Evolutionary conservation across 306 rosid species (phyloP), one percentile per base, ranked within the genome.

Genomic region (Quercus engelmannii): DNA sequence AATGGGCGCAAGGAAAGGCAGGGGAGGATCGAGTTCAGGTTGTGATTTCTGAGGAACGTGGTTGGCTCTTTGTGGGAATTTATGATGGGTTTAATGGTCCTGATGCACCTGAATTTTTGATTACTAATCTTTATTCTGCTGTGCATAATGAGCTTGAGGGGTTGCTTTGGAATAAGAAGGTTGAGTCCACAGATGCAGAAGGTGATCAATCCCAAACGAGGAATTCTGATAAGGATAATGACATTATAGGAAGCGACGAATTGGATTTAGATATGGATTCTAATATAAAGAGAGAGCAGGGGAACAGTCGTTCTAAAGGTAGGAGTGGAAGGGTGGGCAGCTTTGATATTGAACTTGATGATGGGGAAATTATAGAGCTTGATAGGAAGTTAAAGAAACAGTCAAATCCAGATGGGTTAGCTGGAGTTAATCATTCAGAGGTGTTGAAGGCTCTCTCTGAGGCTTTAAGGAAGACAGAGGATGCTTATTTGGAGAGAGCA

Each of bases 51-150:
- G 98, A 94, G 80, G 86, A 88, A 23, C 86, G 87, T 54, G 94
- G 88, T n/a, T 92, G 97, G 98, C 86, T 89, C 79, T 92, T 83
- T 14, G 97, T 91, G 2, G 98, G 97, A 30, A 92, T 94, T 70
- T 94, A 92, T 76, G 98, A 92, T 74, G 98, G 98, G 20, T 94
- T 94, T 21, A 92, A 89, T 63, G 98, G 98, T 25, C 97, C 97
- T 21, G 98, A 91, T 85, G 97, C 98, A 5, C 91, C 98, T 52
- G 97, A 94, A 84, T 91, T 74, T 78, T 85, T 94, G 69, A 85
- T 89, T 13, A 73, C 90, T 19, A 88, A 89, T 81, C 88, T 94
- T 71, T 92, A 90, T 58, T 38, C 76, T 25, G 85, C 83, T 3
- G 87, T 92, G 21, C 79, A 82, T 51, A 86, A 82, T 55, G 94